phyloP scores from a whole-genome alignment of 305 asterid genomes.

The Andrographis paniculata region DNA sequence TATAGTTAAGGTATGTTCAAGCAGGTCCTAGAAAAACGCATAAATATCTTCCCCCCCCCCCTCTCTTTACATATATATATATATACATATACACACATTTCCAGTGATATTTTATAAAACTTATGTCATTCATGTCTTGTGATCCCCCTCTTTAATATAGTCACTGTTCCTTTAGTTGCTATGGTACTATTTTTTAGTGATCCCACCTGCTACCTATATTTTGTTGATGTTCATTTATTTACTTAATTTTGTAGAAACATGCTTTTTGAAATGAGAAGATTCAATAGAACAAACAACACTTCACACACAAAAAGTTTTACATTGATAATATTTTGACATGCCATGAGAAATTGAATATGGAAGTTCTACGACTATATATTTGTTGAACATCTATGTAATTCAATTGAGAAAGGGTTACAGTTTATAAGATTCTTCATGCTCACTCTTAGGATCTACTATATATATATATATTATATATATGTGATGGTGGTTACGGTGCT shows the following conservation, averaged over 20 bases:
- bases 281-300: not conserved
- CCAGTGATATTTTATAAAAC: not conserved
- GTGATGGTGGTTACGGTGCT: too few relatives aligned
- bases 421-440: constrained; percentile 3
- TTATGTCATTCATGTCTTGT: not conserved
- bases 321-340: not conserved
- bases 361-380: not conserved
- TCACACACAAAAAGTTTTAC: too few relatives aligned
- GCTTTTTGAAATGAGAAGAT: not conserved
- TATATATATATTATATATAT: too few relatives aligned
- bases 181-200: too few relatives aligned
- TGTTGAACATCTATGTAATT: not conserved
- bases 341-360: not conserved
- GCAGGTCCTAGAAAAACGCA: not conserved
- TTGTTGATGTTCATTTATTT: not conserved
- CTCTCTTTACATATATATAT: not conserved
- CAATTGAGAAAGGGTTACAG: not conserved
- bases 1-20: constrained; percentile 42
- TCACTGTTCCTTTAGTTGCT: not conserved
- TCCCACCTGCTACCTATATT: constrained; percentile 2
- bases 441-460: constrained; percentile 1
- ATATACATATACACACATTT: too few relatives aligned
- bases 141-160: not conserved
- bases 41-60: not conserved
- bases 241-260: not conserved